phyloP scores from a whole-genome alignment of 2,329 filamentous ascomycete species.

The Sporothrix inflata region DNA sequence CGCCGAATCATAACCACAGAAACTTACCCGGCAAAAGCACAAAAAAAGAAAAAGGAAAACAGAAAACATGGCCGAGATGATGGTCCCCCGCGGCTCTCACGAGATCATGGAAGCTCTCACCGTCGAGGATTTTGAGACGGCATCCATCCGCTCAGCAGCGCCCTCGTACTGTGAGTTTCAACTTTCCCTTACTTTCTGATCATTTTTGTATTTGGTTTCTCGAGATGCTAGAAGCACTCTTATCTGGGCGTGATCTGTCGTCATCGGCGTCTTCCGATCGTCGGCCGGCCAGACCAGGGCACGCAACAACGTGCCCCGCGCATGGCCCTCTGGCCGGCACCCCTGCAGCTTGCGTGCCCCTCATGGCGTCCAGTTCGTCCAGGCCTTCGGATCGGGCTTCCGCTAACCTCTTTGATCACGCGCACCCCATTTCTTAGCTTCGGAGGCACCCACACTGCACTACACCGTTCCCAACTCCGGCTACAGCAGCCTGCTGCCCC shows the following conservation, averaged over 20 bases:
- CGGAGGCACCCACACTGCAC: slow-evolving; percentile 67
- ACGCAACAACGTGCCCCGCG: slow-evolving; percentile 20
- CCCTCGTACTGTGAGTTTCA: slow-evolving; percentile 64
- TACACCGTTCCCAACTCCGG: slow-evolving; percentile 50
- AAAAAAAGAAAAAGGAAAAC: slow-evolving; percentile 4
- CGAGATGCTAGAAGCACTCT: not conserved
- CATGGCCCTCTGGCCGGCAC: slow-evolving; percentile 2
- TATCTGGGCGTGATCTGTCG: slow-evolving; percentile 6
- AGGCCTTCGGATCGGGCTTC: not conserved
- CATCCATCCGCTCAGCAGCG: slow-evolving; percentile 68
- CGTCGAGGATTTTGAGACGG: slow-evolving; percentile 66
- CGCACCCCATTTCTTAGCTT: slow-evolving; percentile 48
- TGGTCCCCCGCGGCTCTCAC: slow-evolving; percentile 28
- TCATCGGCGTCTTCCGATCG: slow-evolving; percentile 21
- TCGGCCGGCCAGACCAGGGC: slow-evolving; percentile 9
- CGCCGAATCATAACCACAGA: not conserved
- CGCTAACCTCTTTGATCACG: not conserved
- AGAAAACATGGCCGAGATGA: slow-evolving; percentile 26
- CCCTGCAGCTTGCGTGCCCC: not conserved
- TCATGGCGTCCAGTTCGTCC: not conserved
- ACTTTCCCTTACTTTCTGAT: not conserved
- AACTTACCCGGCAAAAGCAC: not conserved
- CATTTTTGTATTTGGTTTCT: too few relatives aligned
- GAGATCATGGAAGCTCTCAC: slow-evolving; percentile 38
- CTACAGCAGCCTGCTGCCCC: slow-evolving; percentile 49